Evolutionary conservation across 139 green algal species (phyloP).

Genomic region (Chlamydomonas schloesseri): DNA sequence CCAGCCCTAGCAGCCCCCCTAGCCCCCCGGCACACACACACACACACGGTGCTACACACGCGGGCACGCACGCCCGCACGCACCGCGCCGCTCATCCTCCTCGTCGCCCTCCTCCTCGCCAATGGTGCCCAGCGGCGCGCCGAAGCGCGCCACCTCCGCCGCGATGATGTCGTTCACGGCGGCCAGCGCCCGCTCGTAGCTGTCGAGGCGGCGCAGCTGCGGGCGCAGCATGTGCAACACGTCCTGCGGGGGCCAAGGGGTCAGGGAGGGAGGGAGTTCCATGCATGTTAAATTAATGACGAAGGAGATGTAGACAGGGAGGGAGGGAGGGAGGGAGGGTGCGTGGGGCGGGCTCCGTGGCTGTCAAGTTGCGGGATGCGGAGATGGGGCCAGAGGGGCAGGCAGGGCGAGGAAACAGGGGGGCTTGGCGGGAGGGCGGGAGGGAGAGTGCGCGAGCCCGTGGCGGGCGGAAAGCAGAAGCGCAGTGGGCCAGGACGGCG

Average conservation of each 20-base stretch:
- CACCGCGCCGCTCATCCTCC: constrained; percentile 49
- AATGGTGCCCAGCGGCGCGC: constrained; percentile 55
- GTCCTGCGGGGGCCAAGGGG: constrained; percentile 83
- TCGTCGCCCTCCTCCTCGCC: constrained; percentile 48
- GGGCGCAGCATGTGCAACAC: constrained; percentile 83
- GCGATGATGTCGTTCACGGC: constrained; percentile 74
- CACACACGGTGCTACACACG: too few relatives aligned
- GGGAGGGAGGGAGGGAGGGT: not conserved
- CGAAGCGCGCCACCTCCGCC: constrained; percentile 45
- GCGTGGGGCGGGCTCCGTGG: too few relatives aligned
- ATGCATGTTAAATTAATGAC: too few relatives aligned
- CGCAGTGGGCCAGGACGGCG: too few relatives aligned
- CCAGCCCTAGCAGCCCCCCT: not conserved
- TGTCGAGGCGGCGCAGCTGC: constrained; percentile 62
- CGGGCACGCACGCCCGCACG: constrained; percentile 29
- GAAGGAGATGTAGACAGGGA: not conserved
- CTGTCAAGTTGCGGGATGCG: too few relatives aligned
- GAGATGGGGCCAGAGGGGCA: too few relatives aligned
- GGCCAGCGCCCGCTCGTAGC: constrained; percentile 74
- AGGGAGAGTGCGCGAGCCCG: too few relatives aligned
- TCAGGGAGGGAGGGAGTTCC: not conserved
- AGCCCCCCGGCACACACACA: constrained; percentile 33
- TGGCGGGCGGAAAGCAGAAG: too few relatives aligned
- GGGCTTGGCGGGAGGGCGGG: too few relatives aligned
- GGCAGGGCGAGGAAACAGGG: too few relatives aligned